phyloP scores from a whole-genome alignment of 441 rosid genomes.

The Gossypium gossypioides region DNA sequence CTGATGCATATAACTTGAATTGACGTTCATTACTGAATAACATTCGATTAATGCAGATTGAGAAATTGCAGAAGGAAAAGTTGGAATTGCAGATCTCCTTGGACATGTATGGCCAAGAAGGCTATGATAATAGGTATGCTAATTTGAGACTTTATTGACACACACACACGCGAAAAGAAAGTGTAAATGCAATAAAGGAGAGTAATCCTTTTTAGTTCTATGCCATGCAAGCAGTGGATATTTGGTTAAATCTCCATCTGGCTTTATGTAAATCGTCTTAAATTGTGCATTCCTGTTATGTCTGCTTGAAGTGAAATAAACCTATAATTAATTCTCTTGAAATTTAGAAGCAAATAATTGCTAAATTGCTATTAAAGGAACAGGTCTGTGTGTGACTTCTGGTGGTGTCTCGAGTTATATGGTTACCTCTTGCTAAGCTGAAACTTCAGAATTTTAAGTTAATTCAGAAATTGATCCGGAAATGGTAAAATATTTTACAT shows the following conservation, averaged over 20 bases:
- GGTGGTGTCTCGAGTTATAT: not conserved
- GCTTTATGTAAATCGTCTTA: not conserved
- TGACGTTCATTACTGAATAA: constrained; percentile 3
- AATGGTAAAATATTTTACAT: not conserved
- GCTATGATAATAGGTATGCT: constrained; percentile 61
- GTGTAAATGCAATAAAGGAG: not conserved
- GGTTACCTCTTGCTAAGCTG: not conserved
- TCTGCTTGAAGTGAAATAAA: not conserved
- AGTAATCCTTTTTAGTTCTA: not conserved
- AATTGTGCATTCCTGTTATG: not conserved
- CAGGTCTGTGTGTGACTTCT: not conserved
- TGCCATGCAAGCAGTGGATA: not conserved
- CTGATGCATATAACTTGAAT: not conserved
- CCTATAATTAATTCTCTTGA: not conserved
- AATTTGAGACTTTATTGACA: constrained; percentile 7
- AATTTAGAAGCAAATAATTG: not conserved
- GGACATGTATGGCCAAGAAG: constrained; percentile 69
- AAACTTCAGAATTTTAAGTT: not conserved
- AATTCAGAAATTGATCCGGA: not conserved
- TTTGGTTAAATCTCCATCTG: not conserved
- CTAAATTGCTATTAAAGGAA: not conserved
- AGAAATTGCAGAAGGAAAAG: constrained; percentile 67
- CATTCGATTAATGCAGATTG: constrained; percentile 48
- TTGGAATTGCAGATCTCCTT: constrained; percentile 57
- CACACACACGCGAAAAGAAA: not conserved